These are phyloP conservation scores for Apiospora saccharicola DNA, from an alignment of 2,329 filamentous ascomycete species.

Conservation along the genomic window DNA sequence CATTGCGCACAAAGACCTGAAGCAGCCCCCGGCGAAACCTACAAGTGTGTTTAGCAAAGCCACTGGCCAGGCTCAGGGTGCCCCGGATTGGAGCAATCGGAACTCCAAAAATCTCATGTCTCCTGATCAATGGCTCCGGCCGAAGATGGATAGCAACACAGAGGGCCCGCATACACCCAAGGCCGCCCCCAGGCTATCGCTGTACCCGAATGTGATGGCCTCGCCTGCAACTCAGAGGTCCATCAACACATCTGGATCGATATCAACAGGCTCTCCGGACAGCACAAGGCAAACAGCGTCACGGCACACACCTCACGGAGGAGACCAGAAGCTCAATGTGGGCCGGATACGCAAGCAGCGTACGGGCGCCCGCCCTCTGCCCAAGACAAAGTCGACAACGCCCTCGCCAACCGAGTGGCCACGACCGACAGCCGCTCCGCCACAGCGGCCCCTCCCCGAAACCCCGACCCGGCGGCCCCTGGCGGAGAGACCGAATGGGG, in stretches of 20 bases:
- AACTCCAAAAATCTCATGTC: constrained; percentile 24
- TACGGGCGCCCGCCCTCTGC: background rate
- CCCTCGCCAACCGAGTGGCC: constrained; percentile 21
- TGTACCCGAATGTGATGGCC: background rate
- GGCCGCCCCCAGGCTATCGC: background rate
- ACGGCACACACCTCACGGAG: background rate
- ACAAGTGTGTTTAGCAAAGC: constrained; percentile 46
- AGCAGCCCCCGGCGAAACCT: constrained; percentile 19
- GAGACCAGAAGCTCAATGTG: background rate
- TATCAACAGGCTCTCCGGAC: background rate
- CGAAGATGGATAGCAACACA: background rate
- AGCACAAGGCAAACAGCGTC: background rate
- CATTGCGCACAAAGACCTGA: constrained; percentile 38
- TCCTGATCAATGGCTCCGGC: constrained; percentile 5
- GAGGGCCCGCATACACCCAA: background rate
- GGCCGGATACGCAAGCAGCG: constrained; percentile 13
- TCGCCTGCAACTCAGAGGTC: constrained; percentile 11
- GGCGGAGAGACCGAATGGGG: constrained; percentile 23
- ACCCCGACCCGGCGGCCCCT: constrained; percentile 24
- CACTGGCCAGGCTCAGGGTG: background rate
- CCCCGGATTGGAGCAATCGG: background rate
- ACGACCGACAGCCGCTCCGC: constrained; percentile 2
- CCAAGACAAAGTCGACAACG: background rate
- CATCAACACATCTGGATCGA: background rate
- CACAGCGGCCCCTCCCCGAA: constrained; percentile 25